Evolutionary conservation across 208 protist species (phyloP).

Genomic region (Leishmania turanica): DNA sequence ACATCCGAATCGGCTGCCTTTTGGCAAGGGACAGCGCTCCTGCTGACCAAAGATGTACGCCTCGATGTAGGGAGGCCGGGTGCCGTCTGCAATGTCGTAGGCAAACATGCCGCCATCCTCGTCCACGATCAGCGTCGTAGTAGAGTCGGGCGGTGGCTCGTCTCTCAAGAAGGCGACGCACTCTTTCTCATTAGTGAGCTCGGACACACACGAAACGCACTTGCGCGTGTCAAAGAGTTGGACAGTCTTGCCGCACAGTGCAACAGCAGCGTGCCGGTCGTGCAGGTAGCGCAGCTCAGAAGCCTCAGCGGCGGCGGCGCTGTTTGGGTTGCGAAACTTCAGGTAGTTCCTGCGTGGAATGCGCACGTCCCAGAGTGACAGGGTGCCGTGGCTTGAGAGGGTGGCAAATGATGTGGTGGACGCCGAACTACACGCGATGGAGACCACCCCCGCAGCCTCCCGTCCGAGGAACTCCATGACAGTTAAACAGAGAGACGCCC

Average conservation of each 20-base stretch:
- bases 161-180: constrained; percentile 35
- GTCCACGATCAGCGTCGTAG: constrained; percentile 49
- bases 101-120: constrained; percentile 69
- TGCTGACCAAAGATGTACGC: constrained; percentile 38
- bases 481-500: background rate
- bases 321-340: constrained; percentile 24
- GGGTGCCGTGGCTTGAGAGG: constrained; percentile 34
- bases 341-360: constrained; percentile 45
- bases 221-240: constrained; percentile 59
- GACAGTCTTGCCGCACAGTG: constrained; percentile 46
- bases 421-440: constrained; percentile 37
- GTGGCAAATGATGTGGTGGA: constrained; percentile 48
- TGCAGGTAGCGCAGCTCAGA: constrained; percentile 52
- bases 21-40: constrained; percentile 9
- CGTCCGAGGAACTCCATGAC: constrained; percentile 58
- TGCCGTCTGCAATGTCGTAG: constrained; percentile 29
- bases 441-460: constrained; percentile 42
- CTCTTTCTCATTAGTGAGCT: constrained; percentile 48
- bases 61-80: constrained; percentile 27
- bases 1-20: constrained; percentile 34
- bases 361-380: constrained; percentile 67
- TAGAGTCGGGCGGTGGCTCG: constrained; percentile 11
- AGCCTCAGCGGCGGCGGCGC: constrained; percentile 19
- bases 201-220: constrained; percentile 14
- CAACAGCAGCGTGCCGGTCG: constrained; percentile 45